Conservation (phyloP, 495 filamentous ascomycete genomes). For the Lasiosphaeria miniovina region DNA sequence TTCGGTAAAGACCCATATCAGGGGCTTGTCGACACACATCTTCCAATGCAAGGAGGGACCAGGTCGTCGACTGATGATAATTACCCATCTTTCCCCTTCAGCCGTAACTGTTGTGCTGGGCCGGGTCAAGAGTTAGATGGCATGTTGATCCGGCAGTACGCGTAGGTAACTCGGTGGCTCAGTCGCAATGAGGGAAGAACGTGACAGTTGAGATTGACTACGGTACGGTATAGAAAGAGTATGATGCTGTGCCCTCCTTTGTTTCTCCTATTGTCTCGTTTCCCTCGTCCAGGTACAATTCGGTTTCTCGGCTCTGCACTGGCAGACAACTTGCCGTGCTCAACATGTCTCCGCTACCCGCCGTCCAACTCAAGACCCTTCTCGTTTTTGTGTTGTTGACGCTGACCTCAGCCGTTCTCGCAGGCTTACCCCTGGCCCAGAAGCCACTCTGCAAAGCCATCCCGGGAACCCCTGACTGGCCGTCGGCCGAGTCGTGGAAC, state of each 20-base stretch:
- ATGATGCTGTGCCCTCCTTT: too few species aligned
- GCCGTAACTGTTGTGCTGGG: too few species aligned
- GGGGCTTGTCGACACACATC: neutral
- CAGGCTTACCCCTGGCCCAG: neutral
- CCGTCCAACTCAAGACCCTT: neutral
- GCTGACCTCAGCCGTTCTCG: neutral
- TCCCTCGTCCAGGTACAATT: too few species aligned
- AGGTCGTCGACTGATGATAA: neutral
- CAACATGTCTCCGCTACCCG: neutral
- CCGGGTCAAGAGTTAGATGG: too few species aligned
- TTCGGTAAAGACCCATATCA: neutral
- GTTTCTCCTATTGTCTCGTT: too few species aligned
- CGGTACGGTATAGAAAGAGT: too few species aligned
- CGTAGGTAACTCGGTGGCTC: too few species aligned
- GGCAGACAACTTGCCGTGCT: neutral
- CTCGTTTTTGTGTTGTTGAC: neutral
- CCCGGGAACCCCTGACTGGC: slow-evolving; percentile 35
- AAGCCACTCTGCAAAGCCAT: slow-evolving; percentile 30
- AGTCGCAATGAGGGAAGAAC: too few species aligned
- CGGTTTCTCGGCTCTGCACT: neutral
- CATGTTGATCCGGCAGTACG: too few species aligned
- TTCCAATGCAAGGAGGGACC: neutral
- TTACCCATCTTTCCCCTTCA: neutral
- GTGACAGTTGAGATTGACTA: too few species aligned
- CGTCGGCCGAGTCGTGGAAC: slow-evolving; percentile 28